Conservation (phyloP, 768 basidiomycete genomes). For the Pleurotus sapidus region DNA sequence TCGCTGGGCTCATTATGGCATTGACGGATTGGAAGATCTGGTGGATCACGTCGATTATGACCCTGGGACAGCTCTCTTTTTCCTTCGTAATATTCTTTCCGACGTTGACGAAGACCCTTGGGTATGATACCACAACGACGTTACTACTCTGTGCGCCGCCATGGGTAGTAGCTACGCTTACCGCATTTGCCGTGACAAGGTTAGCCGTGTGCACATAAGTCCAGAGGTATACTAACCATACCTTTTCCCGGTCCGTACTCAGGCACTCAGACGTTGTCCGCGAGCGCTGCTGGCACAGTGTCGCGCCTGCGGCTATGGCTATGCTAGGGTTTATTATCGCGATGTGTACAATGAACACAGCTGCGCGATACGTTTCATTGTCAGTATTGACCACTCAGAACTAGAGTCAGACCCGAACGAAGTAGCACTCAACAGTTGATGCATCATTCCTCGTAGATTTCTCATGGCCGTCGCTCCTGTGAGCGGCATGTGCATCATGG, state of each 20-base stretch:
- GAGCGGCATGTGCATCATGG: slow-evolving; percentile 48
- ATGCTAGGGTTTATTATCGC: slow-evolving; percentile 59
- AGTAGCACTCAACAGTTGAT: not conserved
- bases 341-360: slow-evolving; percentile 45
- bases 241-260: not conserved
- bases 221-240: not conserved
- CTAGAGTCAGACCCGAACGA: not conserved
- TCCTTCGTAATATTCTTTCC: slow-evolving; percentile 75
- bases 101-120: slow-evolving; percentile 69
- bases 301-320: slow-evolving; percentile 43
- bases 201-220: slow-evolving; percentile 15
- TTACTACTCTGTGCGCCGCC: slow-evolving; percentile 57
- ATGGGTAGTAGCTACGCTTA: slow-evolving; percentile 59
- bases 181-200: slow-evolving; percentile 53
- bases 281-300: slow-evolving; percentile 61
- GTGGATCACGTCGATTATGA: slow-evolving; percentile 40
- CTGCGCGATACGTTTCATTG: slow-evolving; percentile 49
- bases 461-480: slow-evolving; percentile 25
- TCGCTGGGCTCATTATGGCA: slow-evolving; percentile 52
- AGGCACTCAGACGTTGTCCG: slow-evolving; percentile 58
- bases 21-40: slow-evolving; percentile 73
- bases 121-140: slow-evolving; percentile 58
- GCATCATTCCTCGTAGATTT: not conserved
- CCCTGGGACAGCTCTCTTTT: slow-evolving; percentile 47
- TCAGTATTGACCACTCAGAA: slow-evolving; percentile 26